Base-by-base conservation (phyloP, 2,329 filamentous ascomycete species). In the Aureobasidium sp. region DNA sequence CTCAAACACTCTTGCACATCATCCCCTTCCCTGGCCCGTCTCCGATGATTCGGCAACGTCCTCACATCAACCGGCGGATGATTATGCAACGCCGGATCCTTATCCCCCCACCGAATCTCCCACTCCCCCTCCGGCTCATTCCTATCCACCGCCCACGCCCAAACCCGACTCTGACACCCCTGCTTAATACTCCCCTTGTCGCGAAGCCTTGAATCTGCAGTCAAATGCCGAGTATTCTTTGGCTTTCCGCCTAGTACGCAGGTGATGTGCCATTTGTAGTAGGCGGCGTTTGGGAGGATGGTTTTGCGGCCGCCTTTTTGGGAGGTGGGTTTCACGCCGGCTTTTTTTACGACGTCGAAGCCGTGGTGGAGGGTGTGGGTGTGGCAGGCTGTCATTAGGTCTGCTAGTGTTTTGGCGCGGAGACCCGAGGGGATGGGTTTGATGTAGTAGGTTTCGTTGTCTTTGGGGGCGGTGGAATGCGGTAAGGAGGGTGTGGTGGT, bases 301-400 rank as follows among this genome's bases (percentile, higher is more conserved):
- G 9, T 27, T 14, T 61, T 61, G 3, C 34, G 14, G 5, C 58
- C 58, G 0, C 31, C 51, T 5, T 47, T 44, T 17, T 29, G 22
- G 14, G 48, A 4, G 2, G 47, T 52, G 20, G 58, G 58, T 37
- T 61, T 61, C 1, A 52, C 49, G 20, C 49, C 58, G 7, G 47
- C 58, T 41, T 61, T 61, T 39, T 61, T 61, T 14, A 61, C 58
- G 0, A 61, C 39, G 49, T 61, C 58, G 41, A 61, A 61, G 41
- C 58, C 58, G 58, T 53, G 6, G 12, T 25, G n/a, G 0, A 52
- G 58, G 15, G 58, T 61, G 41, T 61, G 58, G 22, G 15, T 39
- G 48, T 61, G 58, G 49, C 47, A 52, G 37, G 36, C 25, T 14
- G 17, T 8, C 37, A 61, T 41, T 0, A 61, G 49, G 9, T 9